These are phyloP conservation scores for Rosellinia necatrix DNA, from an alignment of 2,329 filamentous ascomycete species.

Conservation along the genomic window DNA sequence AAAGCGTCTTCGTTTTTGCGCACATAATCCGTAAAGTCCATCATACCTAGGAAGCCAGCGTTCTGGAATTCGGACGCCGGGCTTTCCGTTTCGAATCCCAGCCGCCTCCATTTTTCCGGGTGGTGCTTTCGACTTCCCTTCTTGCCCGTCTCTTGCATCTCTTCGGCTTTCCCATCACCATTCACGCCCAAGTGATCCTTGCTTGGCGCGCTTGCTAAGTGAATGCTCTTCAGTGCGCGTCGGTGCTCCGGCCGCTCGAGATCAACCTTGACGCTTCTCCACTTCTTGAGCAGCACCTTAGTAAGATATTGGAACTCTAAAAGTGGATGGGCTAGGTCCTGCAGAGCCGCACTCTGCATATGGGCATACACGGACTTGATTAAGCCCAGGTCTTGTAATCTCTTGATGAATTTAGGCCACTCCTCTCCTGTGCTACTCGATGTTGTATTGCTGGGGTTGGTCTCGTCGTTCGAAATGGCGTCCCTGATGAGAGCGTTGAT, in stretches of 20 bases:
- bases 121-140: constrained; percentile 75
- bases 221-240: constrained; percentile 81
- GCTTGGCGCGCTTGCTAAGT: constrained; percentile 76
- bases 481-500: constrained; percentile 96
- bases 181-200: constrained; percentile 37
- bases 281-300: constrained; percentile 84
- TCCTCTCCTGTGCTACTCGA: constrained; percentile 61
- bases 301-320: constrained; percentile 92
- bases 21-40: constrained; percentile 95
- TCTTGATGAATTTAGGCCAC: constrained; percentile 95
- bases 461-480: constrained; percentile 76
- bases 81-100: constrained; percentile 91
- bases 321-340: constrained; percentile 86
- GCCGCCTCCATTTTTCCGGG: constrained; percentile 87
- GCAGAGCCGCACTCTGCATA: constrained; percentile 91
- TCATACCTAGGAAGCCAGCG: constrained; percentile 91
- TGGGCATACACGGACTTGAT: constrained; percentile 90
- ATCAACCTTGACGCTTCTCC: constrained; percentile 84
- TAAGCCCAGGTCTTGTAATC: constrained; percentile 87
- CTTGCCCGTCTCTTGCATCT: constrained; percentile 48
- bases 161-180: constrained; percentile 44
- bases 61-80: constrained; percentile 84
- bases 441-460: constrained; percentile 42
- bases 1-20: constrained; percentile 90
- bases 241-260: constrained; percentile 87